phyloP scores from a whole-genome alignment of 805 yeast species.

The Ogataea degrootiae region DNA sequence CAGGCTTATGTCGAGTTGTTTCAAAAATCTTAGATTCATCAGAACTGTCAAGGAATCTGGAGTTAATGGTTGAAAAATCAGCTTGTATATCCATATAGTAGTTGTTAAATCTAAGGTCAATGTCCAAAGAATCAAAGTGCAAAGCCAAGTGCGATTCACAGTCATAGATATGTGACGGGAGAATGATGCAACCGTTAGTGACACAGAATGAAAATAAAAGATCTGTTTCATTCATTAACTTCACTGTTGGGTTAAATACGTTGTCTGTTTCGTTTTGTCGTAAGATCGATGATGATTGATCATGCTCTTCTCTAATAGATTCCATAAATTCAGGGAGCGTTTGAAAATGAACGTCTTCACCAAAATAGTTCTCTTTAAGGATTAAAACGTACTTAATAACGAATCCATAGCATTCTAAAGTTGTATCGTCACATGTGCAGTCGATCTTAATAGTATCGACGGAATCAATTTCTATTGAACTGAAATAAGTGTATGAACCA shows the following conservation, averaged over 20 bases:
- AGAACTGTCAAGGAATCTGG: slow-evolving; percentile 24
- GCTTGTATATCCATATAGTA: slow-evolving; percentile 92
- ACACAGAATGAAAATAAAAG: slow-evolving; percentile 68
- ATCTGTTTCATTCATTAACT: slow-evolving; percentile 71
- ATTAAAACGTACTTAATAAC: slow-evolving; percentile 69
- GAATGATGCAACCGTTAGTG: slow-evolving; percentile 59
- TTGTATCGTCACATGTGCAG: slow-evolving; percentile 60
- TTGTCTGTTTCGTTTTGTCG: slow-evolving; percentile 12
- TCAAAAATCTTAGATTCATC: slow-evolving; percentile 22
- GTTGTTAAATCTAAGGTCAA: slow-evolving; percentile 82
- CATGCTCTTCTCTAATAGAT: slow-evolving; percentile 6
- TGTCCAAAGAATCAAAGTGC: slow-evolving; percentile 58
- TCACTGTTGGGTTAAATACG: slow-evolving; percentile 12
- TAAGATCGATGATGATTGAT: neutral
- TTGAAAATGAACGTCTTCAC: slow-evolving; percentile 74
- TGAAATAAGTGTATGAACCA: slow-evolving; percentile 64
- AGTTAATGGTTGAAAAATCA: slow-evolving; percentile 55
- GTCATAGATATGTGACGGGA: slow-evolving; percentile 73
- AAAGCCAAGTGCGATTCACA: slow-evolving; percentile 54
- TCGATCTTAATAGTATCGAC: slow-evolving; percentile 66
- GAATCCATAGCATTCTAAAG: slow-evolving; percentile 74
- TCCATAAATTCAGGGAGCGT: slow-evolving; percentile 78
- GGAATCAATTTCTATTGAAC: slow-evolving; percentile 56
- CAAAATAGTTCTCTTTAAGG: slow-evolving; percentile 84
- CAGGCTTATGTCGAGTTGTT: slow-evolving; percentile 18